These are phyloP conservation scores for Coemansia sp. DNA, from an alignment of 192 early-diverging fungal genomes.

Conservation along the genomic window DNA sequence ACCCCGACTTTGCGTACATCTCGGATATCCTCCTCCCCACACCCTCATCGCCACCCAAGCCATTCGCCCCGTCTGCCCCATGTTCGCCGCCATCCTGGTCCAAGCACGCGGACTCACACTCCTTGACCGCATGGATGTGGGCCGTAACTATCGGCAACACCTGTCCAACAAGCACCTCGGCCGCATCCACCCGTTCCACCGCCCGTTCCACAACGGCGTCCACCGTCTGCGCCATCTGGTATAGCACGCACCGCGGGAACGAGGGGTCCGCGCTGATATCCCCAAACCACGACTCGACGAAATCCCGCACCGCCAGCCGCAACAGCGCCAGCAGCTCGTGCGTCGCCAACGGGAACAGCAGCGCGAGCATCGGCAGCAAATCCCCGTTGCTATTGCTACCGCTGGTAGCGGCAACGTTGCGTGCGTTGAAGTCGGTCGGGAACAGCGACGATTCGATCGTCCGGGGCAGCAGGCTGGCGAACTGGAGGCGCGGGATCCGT, in stretches of 20 bases:
- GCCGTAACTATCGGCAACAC: constrained; percentile 69
- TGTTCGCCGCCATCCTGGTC: background rate
- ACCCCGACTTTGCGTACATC: constrained; percentile 22
- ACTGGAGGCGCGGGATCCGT: constrained; percentile 27
- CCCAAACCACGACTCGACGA: constrained; percentile 51
- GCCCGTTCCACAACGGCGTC: constrained; percentile 29
- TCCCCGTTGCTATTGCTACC: no score
- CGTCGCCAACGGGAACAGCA: constrained; percentile 3
- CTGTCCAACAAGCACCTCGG: constrained; percentile 58
- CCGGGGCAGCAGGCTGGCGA: constrained; percentile 7
- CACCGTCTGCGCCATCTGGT: constrained; percentile 26
- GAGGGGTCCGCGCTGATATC: constrained; percentile 38
- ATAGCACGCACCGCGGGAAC: constrained; percentile 39
- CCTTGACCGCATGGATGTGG: constrained; percentile 62
- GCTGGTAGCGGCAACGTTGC: background rate
- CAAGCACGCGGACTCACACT: constrained; percentile 46
- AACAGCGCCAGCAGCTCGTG: constrained; percentile 4
- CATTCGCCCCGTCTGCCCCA: no score
- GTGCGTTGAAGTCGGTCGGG: constrained; percentile 15
- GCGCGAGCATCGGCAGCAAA: no score
- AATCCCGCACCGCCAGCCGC: constrained; percentile 45
- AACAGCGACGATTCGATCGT: constrained; percentile 5
- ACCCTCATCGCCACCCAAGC: background rate
- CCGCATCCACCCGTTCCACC: constrained; percentile 52
- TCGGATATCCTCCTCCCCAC: background rate